Percentiles rank a stretch among this genome's conserved stretches.
Evolutionary conservation across 2,329 filamentous ascomycete species (phyloP).

Genomic region (Pseudogymnoascus sp.): DNA sequence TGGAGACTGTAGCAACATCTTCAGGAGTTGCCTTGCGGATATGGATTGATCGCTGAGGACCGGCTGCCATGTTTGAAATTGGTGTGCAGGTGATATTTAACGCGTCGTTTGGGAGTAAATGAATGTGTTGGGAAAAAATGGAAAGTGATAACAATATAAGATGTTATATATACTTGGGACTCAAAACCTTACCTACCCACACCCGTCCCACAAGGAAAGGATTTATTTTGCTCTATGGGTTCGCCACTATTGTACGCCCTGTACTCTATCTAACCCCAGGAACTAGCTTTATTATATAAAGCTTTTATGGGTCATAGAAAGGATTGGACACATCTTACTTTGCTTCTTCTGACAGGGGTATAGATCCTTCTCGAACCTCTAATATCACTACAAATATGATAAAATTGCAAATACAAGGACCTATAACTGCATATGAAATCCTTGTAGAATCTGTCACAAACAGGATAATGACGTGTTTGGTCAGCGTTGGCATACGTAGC

Average conservation of each 20-base stretch:
- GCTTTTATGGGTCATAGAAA: not conserved
- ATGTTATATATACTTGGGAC: not conserved
- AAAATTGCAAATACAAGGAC: not conserved
- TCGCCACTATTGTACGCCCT: not conserved
- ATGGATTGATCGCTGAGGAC: constrained; percentile 7
- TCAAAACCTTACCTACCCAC: not conserved
- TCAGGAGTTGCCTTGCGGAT: constrained; percentile 24
- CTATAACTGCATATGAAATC: not conserved
- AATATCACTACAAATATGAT: not conserved
- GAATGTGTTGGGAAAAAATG: not conserved
- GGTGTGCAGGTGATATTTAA: not conserved
- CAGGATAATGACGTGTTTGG: not conserved
- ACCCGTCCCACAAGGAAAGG: not conserved
- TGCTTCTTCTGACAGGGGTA: not conserved
- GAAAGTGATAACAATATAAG: not conserved
- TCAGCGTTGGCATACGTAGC: not conserved
- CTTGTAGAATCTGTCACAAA: not conserved
- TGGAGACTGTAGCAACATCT: constrained; percentile 29
- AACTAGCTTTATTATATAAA: not conserved
- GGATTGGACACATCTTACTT: not conserved
- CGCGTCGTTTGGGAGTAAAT: not conserved
- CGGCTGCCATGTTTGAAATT: not conserved
- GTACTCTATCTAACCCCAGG: not conserved
- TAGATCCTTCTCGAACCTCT: not conserved
- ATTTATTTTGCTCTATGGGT: not conserved